Conservation (phyloP, 768 basidiomycete species). For the Agrocybe chaxingu region DNA sequence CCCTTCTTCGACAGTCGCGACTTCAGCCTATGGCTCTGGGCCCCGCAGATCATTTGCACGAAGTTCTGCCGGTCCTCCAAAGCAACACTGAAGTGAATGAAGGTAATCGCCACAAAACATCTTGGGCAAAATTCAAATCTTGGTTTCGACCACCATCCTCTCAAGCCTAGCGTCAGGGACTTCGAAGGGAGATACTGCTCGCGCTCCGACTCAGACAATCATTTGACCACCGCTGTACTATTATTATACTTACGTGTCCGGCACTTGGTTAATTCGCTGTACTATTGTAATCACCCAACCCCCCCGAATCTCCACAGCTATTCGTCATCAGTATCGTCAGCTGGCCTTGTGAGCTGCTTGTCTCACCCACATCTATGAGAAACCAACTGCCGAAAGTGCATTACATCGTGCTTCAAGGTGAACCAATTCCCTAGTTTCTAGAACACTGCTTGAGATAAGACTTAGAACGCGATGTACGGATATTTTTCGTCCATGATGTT, state of each 20-base stretch:
- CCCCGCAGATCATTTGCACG: slow-evolving; percentile 18
- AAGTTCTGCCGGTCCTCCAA: slow-evolving; percentile 13
- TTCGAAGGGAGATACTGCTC: neutral
- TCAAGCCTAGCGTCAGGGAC: neutral
- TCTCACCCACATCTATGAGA: no score
- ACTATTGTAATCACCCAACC: slow-evolving; percentile 7
- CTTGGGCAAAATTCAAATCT: slow-evolving; percentile 40
- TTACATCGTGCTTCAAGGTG: no score
- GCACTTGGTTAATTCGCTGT: slow-evolving; percentile 8
- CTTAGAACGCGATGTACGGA: slow-evolving; percentile 1
- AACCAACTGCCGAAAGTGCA: no score
- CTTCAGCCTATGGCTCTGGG: slow-evolving; percentile 54
- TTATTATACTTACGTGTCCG: neutral
- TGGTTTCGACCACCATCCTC: slow-evolving; percentile 34
- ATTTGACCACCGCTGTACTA: neutral
- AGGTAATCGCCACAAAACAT: slow-evolving; percentile 8
- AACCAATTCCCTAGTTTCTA: no score
- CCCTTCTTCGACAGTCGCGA: slow-evolving; percentile 76
- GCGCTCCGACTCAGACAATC: neutral
- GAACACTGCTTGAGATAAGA: no score
- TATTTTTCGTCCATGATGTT: slow-evolving; percentile 2
- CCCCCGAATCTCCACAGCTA: neutral
- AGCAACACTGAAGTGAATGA: slow-evolving; percentile 12
- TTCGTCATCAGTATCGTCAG: neutral
- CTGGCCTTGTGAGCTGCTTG: no score